Conservation (phyloP, 768 basidiomycete species). For the Auricularia sp. region DNA sequence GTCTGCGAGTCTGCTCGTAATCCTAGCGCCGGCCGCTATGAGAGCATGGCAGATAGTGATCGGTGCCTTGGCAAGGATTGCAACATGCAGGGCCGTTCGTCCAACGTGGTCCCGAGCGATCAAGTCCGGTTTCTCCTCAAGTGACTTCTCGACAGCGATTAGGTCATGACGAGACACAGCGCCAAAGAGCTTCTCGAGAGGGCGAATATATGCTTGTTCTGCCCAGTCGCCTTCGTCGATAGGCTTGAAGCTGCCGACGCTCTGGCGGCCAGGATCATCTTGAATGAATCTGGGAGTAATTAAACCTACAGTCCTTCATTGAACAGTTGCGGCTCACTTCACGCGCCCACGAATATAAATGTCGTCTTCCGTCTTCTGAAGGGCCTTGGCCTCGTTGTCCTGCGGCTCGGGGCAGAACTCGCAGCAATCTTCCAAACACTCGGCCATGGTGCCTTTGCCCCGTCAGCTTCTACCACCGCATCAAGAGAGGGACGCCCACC, state of each 20-base stretch:
- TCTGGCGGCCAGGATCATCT: constrained; percentile 53
- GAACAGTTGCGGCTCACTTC: constrained; percentile 18
- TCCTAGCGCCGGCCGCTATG: constrained; percentile 45
- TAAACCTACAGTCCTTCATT: too few species aligned
- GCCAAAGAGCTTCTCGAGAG: constrained; percentile 43
- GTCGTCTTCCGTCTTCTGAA: constrained; percentile 45
- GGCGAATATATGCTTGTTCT: constrained; percentile 49
- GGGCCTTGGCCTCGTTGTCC: constrained; percentile 43
- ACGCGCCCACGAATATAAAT: constrained; percentile 45
- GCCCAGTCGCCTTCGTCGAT: constrained; percentile 62
- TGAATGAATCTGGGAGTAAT: constrained; percentile 37
- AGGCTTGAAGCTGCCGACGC: constrained; percentile 53
- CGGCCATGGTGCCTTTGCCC: constrained; percentile 29
- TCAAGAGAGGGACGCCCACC: constrained; percentile 19
- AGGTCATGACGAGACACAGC: constrained; percentile 43
- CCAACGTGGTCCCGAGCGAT: constrained; percentile 54
- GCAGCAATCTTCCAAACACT: constrained; percentile 53
- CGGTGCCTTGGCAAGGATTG: constrained; percentile 35
- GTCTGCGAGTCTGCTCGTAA: constrained; percentile 47
- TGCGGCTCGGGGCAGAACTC: constrained; percentile 50
- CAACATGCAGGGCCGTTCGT: constrained; percentile 49
- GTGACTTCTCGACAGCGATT: constrained; percentile 27
- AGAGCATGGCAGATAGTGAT: constrained; percentile 39
- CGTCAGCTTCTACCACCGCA: too few species aligned
- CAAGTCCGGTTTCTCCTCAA: constrained; percentile 36